Evolutionary conservation across 2,329 filamentous ascomycete species (phyloP).

Genomic region (Mariannaea sp.): DNA sequence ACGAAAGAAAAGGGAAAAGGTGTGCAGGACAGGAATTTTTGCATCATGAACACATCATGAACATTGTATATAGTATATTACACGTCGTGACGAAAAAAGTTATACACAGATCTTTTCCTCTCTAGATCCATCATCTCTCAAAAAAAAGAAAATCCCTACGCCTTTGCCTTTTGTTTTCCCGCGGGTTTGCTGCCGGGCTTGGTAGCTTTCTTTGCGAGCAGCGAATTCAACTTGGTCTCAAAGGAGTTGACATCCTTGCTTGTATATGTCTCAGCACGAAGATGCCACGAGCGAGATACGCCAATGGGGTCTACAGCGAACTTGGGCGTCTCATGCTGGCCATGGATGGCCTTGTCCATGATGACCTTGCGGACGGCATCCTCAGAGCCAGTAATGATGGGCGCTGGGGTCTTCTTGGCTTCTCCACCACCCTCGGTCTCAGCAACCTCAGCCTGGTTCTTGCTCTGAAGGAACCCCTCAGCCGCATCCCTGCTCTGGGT

Average conservation of each 20-base stretch:
- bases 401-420: slow-evolving; percentile 16
- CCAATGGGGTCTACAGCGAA: slow-evolving; percentile 42
- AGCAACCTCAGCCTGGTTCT: slow-evolving; percentile 13
- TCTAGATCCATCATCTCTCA: slow-evolving; percentile 20
- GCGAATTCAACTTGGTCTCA: slow-evolving; percentile 46
- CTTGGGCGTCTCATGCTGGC: slow-evolving; percentile 45
- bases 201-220: slow-evolving; percentile 34
- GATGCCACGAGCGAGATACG: slow-evolving; percentile 44
- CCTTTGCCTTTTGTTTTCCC: slow-evolving; percentile 36
- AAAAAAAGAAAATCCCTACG: no score
- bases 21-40: neutral
- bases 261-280: slow-evolving; percentile 46
- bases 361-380: slow-evolving; percentile 43
- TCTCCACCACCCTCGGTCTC: slow-evolving; percentile 25
- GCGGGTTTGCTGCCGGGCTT: slow-evolving; percentile 26
- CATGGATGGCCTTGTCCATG: slow-evolving; percentile 41
- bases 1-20: no score
- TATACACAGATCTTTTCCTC: slow-evolving; percentile 33
- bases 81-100: slow-evolving; percentile 35
- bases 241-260: slow-evolving; percentile 43
- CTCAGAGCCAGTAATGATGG: slow-evolving; percentile 42
- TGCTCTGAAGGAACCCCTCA: slow-evolving; percentile 1
- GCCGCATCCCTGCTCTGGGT: slow-evolving; percentile 21
- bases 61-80: slow-evolving; percentile 36
- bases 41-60: slow-evolving; percentile 18